Conservation (phyloP, 352 stramenopile genomes). For the Phytophthora constricta region DNA sequence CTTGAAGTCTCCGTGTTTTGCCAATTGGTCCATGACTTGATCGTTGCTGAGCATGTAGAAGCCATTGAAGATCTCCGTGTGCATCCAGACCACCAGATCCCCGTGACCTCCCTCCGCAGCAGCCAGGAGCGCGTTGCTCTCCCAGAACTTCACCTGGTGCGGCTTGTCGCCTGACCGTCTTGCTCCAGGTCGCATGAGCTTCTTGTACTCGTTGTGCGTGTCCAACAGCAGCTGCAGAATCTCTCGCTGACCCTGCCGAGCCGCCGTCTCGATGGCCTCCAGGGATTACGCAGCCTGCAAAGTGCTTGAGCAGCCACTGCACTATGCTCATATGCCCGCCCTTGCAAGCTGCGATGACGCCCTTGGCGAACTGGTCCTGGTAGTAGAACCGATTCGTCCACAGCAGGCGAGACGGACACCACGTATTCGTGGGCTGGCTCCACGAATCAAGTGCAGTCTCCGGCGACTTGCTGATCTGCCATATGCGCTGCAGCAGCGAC, state of each 20-base stretch:
- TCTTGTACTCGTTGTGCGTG: constrained; percentile 22
- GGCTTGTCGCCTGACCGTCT: constrained; percentile 25
- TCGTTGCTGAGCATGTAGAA: constrained; percentile 34
- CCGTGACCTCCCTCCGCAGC: constrained; percentile 30
- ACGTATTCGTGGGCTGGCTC: constrained; percentile 24
- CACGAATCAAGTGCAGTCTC: constrained; percentile 15
- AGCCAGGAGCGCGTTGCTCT: constrained; percentile 30
- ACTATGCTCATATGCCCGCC: constrained; percentile 18
- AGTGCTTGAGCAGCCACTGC: constrained; percentile 28
- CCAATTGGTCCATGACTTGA: constrained; percentile 32
- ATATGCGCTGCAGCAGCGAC: constrained; percentile 23
- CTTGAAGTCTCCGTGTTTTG: constrained; percentile 20
- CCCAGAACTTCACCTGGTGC: constrained; percentile 39
- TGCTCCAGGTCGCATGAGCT: constrained; percentile 15
- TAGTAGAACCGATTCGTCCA: constrained; percentile 37
- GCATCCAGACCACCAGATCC: constrained; percentile 32
- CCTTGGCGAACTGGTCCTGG: constrained; percentile 33
- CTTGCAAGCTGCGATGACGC: constrained; percentile 22
- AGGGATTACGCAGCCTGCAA: constrained; percentile 23
- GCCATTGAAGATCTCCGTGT: constrained; percentile 25
- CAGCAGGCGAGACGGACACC: constrained; percentile 27
- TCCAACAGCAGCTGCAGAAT: constrained; percentile 30
- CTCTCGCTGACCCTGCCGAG: constrained; percentile 10
- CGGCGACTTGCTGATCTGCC: constrained; percentile 20
- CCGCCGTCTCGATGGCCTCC: constrained; percentile 26